Evolutionary conservation across 2,329 filamentous ascomycete species (phyloP).

Genomic region (Xylaria sp.): DNA sequence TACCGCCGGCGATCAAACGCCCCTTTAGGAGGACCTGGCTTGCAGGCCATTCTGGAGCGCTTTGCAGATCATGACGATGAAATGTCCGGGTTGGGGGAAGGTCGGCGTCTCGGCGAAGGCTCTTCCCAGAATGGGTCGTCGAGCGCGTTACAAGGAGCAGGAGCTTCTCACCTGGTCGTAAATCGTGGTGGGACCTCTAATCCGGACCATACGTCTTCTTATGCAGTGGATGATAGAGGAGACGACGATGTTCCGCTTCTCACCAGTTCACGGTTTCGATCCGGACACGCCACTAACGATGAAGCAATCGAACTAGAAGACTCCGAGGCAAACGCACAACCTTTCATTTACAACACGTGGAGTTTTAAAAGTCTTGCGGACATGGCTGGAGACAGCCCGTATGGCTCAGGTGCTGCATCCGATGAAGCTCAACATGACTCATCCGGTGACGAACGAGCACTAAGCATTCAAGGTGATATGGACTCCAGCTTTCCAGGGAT

Average conservation of each 20-base stretch:
- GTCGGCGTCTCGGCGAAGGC: constrained; percentile 82
- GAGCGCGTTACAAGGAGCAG: constrained; percentile 84
- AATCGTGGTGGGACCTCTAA: constrained; percentile 65
- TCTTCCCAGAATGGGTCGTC: constrained; percentile 91
- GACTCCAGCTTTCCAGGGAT: constrained; percentile 46
- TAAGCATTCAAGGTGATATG: constrained; percentile 46
- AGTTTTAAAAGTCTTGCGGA: constrained; percentile 56
- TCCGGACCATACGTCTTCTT: constrained; percentile 21
- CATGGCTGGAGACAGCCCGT: constrained; percentile 48
- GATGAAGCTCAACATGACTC: constrained; percentile 54
- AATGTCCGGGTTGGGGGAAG: constrained; percentile 75
- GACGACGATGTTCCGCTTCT: constrained; percentile 42
- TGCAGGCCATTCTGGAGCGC: constrained; percentile 75
- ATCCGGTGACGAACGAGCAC: constrained; percentile 50
- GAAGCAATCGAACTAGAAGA: constrained; percentile 59
- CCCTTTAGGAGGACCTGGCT: constrained; percentile 82
- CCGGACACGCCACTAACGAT: constrained; percentile 57
- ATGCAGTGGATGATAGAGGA: constrained; percentile 32
- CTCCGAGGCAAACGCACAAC: constrained; percentile 41
- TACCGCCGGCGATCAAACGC: constrained; percentile 84
- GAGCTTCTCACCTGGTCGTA: constrained; percentile 76
- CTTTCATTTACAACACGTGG: constrained; percentile 54
- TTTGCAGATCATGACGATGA: constrained; percentile 65
- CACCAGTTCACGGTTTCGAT: constrained; percentile 49
- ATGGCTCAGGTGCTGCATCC: constrained; percentile 49